These are phyloP conservation scores for Dianthus caryophyllus DNA, from an alignment of 148 eudicot genomes.

Conservation along the genomic window DNA sequence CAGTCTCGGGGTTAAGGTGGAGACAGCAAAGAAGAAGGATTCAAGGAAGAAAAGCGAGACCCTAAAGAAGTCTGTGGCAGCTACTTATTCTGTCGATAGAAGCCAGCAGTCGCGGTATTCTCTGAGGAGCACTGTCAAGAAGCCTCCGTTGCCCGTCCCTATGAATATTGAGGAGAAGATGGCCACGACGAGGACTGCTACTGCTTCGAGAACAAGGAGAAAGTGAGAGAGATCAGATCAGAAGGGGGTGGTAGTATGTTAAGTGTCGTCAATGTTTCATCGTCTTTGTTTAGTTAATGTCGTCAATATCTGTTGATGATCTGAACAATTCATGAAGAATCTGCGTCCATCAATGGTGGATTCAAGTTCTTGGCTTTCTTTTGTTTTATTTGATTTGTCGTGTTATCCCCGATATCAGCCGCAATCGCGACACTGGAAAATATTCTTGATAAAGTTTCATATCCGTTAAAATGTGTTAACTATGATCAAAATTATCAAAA, in stretches of 20 bases:
- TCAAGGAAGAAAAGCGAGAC: slow-evolving; percentile 43
- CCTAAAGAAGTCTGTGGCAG: slow-evolving; percentile 34
- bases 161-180: slow-evolving; percentile 37
- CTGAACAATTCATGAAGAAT: neutral
- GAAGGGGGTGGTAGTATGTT: too few species aligned
- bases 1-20: slow-evolving; percentile 52
- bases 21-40: slow-evolving; percentile 49
- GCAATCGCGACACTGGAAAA: too few species aligned
- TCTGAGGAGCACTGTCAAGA: slow-evolving; percentile 62
- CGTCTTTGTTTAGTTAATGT: too few species aligned
- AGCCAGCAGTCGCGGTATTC: slow-evolving; percentile 58
- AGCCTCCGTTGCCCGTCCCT: slow-evolving; percentile 74
- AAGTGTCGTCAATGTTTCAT: too few species aligned
- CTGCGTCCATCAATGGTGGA: slow-evolving; percentile 18
- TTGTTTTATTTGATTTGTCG: too few species aligned
- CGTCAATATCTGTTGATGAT: slow-evolving; percentile 6
- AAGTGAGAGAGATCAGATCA: slow-evolving; percentile 18
- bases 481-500: too few species aligned
- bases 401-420: too few species aligned
- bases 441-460: too few species aligned
- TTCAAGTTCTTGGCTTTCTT: neutral
- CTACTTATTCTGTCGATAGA: slow-evolving; percentile 41
- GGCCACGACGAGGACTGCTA: slow-evolving; percentile 34
- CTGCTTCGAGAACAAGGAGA: slow-evolving; percentile 37
- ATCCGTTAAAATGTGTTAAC: too few species aligned